Base-by-base conservation (phyloP, 164 flowering plant genomes). In the Nelumbo lutea region DNA sequence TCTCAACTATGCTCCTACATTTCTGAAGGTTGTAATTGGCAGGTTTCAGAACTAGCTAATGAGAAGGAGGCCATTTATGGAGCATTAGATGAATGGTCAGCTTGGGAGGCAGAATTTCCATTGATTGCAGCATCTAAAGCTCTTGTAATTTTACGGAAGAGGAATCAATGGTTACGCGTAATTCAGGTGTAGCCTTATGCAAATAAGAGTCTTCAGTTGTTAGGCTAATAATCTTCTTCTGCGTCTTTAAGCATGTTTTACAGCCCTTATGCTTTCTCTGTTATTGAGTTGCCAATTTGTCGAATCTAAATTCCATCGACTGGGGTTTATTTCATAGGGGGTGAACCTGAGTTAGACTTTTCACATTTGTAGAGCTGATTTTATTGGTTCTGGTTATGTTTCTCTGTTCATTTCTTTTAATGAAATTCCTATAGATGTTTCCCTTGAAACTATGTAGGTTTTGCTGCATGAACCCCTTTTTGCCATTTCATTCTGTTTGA, bases 71-170 rank as follows among this genome's bases (percentile, higher is more conserved):
- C 83, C 53, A 86, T 95, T 38, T 90, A 87, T 83, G 85, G 86
- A 63, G 99, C 97, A 68, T 72, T 95, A 56, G 91, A 95, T 79
- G 83, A 95, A 77, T 95, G 99, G 99, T 70, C 70, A 40, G 99
- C 91, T 61, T 92, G 97, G 97, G 99, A 95, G 78, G 52, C 84
- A 5, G 98, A 95, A 73, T 95, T 95, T 67, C 98, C 97, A 40
- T 63, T 89, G 75, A 80, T 92, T 80, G 93, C 99, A 40, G 96
- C 90, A 7, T 83, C 93, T 44, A 90, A 95, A 82, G 97, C 97
- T 78, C 76, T 95, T 62, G 74, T 60, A 70, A 89, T 92, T 64
- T 76, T 92, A 48, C 83, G 81, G 77, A 77, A 82, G 77, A 82
- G 93, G 76, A 87, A 75, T 50, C 94, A 83, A 66, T 92, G 98